These are phyloP conservation scores for Pholiota conissans DNA, from an alignment of 768 basidiomycete genomes.

Conservation along the genomic window DNA sequence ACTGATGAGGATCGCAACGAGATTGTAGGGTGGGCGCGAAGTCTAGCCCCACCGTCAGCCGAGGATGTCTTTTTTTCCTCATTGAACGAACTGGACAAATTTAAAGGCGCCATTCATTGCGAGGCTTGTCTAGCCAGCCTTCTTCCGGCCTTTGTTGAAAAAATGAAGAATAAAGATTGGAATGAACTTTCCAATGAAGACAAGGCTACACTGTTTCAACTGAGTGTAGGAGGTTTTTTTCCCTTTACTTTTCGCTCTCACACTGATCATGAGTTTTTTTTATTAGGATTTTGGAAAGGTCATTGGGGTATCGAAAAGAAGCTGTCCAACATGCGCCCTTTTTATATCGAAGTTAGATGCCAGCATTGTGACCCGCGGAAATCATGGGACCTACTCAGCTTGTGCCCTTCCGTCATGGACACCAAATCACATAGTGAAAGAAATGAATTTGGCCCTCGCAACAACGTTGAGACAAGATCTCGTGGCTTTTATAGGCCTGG, in stretches of 20 bases:
- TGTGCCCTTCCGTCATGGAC: neutral
- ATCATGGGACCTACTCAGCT: neutral
- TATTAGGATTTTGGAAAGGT: neutral
- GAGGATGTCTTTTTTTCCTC: neutral
- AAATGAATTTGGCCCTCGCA: neutral
- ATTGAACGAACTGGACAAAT: neutral
- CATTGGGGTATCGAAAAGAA: neutral
- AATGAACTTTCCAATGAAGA: neutral
- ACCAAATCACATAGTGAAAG: neutral
- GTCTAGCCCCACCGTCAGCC: neutral
- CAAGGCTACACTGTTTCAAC: neutral
- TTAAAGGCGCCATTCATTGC: neutral
- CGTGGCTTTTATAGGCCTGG: neutral
- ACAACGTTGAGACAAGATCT: neutral
- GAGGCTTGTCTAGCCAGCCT: neutral
- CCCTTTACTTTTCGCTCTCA: neutral
- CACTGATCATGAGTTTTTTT: neutral
- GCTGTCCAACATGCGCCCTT: neutral
- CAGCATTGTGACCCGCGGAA: neutral
- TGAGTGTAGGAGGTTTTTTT: neutral
- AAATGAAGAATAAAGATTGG: neutral
- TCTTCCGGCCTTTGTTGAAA: neutral
- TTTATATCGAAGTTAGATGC: neutral
- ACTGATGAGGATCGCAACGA: too few relatives aligned
- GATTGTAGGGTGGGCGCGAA: too few relatives aligned